Evolutionary conservation across 768 basidiomycete species (phyloP).

Genomic region (Pisolithus microcarpus): DNA sequence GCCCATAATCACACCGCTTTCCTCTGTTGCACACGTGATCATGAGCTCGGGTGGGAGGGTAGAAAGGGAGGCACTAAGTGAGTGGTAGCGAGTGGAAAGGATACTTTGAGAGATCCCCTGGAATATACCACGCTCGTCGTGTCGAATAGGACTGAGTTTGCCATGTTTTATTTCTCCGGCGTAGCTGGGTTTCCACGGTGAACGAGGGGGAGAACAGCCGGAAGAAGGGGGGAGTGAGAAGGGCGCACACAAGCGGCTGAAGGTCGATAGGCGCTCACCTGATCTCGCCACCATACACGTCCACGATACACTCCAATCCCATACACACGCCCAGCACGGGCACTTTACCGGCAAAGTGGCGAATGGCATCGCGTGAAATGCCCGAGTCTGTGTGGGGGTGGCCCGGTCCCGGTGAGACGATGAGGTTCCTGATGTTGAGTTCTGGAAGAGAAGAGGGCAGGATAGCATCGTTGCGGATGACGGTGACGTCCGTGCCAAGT

Average conservation of each 20-base stretch:
- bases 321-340: slow-evolving; percentile 97
- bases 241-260: not conserved
- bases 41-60: slow-evolving; percentile 75
- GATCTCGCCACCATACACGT: slow-evolving; percentile 85
- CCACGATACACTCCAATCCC: slow-evolving; percentile 95
- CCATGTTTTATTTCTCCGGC: slow-evolving; percentile 99
- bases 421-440: slow-evolving; percentile 68
- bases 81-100: slow-evolving; percentile 92
- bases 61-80: slow-evolving; percentile 73
- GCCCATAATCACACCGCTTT: slow-evolving; percentile 96
- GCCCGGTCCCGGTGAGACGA: slow-evolving; percentile 96
- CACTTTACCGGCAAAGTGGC: slow-evolving; percentile 85
- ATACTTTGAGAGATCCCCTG: slow-evolving; percentile 76
- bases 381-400: slow-evolving; percentile 93
- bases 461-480: slow-evolving; percentile 91
- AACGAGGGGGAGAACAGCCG: not conserved
- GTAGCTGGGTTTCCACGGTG: slow-evolving; percentile 51
- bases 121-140: slow-evolving; percentile 88
- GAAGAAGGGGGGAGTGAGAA: not conserved
- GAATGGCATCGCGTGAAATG: slow-evolving; percentile 82
- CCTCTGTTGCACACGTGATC: slow-evolving; percentile 78
- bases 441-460: slow-evolving; percentile 59
- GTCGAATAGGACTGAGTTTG: slow-evolving; percentile 77
- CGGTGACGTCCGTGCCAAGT: slow-evolving; percentile 83
- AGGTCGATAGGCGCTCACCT: slow-evolving; percentile 40